Conservation (phyloP, 2,329 filamentous ascomycete species). For the Sclerotiophoma versabilis region DNA sequence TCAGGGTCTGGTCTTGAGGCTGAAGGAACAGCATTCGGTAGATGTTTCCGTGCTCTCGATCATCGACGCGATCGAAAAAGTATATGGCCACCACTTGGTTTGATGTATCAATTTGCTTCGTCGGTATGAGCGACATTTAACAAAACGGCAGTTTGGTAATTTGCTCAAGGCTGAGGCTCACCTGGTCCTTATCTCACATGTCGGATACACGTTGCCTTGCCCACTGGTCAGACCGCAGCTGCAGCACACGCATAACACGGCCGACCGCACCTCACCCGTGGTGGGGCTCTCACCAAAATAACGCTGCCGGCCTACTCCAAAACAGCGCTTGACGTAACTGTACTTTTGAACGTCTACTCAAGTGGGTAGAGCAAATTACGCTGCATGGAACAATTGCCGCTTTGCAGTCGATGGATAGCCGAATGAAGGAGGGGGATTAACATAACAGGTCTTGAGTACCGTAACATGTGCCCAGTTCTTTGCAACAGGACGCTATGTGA, state of each 20-base stretch:
- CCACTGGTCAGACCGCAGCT: slow-evolving; percentile 13
- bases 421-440: not conserved
- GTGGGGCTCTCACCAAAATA: slow-evolving; percentile 34
- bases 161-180: no score
- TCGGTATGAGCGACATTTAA: not conserved
- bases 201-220: slow-evolving; percentile 5
- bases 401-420: not conserved
- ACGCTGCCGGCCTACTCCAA: not conserved
- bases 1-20: slow-evolving; percentile 13
- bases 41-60: not conserved
- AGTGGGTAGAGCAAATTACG: not conserved
- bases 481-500: not conserved
- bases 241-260: slow-evolving; percentile 24
- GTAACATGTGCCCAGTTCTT: not conserved
- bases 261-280: slow-evolving; percentile 22
- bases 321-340: slow-evolving; percentile 39
- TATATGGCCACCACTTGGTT: not conserved
- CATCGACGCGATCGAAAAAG: not conserved
- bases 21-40: slow-evolving; percentile 16
- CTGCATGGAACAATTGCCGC: not conserved
- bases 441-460: not conserved
- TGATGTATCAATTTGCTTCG: not conserved
- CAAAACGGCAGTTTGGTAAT: not conserved
- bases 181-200: slow-evolving; percentile 28
- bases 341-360: slow-evolving; percentile 23